Evolutionary conservation across 352 stramenopile species (phyloP), one percentile per base, ranked within the genome.

Genomic region (Pythium angustatum): DNA sequence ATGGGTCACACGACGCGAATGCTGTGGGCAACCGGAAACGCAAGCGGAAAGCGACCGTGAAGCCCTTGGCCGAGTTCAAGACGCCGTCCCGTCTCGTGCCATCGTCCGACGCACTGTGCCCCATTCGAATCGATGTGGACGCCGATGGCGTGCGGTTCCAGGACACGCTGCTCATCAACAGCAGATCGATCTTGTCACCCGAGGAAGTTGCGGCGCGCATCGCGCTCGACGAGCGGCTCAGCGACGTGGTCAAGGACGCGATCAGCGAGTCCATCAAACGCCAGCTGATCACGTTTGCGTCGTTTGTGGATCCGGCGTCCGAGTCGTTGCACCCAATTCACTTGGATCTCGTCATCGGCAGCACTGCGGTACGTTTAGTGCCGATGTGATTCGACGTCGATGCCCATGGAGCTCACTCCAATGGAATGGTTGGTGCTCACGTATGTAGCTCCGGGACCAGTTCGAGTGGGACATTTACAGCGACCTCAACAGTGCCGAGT

Each of bases 401-500:
- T 38, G 33, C 33, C 33, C 7, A 14, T 38, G 33, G 38, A 43
- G 38, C 15, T 44, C 38, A 44, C 8, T 17, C 15, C 19, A 24
- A 14, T 47, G 40, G 7, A 7, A 9, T 44, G 15, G 15, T 21
- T 17, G 3, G 14, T 8, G 5, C 19, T n/a, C n/a, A n/a, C n/a
- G n/a, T n/a, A n/a, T n/a, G n/a, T 57, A 93, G 84, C 64, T 93
- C 5, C 81, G 78, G 10, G 84, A 93, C 66, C 84, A 91, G 60
- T 89, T 93, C 28, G 84, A 93, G 55, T 93, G 84, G 84, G 82
- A 93, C 52, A 81, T 90, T 31, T 80, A 70, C 33, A 83, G 78
- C 38, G 69, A 81, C 48, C 83, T 75, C 43, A 58, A 64, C 36
- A 69, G 78, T 8, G 75, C 73, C 5, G 72, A 90, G 48, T 55